Base-by-base conservation (phyloP, 2,329 filamentous ascomycete species). In the Neofusicoccum kwambonambiense region DNA sequence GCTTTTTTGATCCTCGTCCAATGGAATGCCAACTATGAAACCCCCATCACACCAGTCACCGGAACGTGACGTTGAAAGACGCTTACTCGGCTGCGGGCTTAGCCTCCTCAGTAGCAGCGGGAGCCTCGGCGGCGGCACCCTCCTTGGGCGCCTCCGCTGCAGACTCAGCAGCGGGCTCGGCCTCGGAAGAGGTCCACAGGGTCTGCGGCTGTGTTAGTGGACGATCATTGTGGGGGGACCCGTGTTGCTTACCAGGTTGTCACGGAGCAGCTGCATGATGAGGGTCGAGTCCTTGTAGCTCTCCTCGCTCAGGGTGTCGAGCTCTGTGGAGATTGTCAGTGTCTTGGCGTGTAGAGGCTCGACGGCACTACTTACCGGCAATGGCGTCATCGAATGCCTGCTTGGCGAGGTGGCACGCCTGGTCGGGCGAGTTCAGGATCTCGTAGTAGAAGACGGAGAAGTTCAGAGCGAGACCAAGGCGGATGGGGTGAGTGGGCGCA, bases 391-490 rank as follows among this genome's bases (percentile, higher is more conserved):
- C 94, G 77, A 98, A 98, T 58, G 95, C 94, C 86, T 98, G 94
- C 89, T 98, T 98, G 82, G 94, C 94, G 72, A 98, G 89, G 80
- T 98, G 94, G 89, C 94, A 98, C 77, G 94, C 94, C 78, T 91
- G 92, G 82, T 97, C 93, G 76, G 93, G 94, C 41, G 93, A 96
- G 90, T 97, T 98, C 78, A 97, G 86, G 80, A 97, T 97, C 87
- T 97, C 95, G 83, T 97, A 97, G 89, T 97, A 97, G 87, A 97
- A 97, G 76, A 97, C 94, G 70, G 93, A 97, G 89, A 98, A 97
- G 90, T 97, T 98, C 74, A 98, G 89, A 72, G 94, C 94, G 76
- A 98, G 90, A 81, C 94, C 94, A 71, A 98, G 92, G 76, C 94
- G 93, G 84, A 98, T 98, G 75, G 94, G 94, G 87, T 98, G 94